Base-by-base conservation (phyloP, 257 asterid genomes). In the Pogostemon cablin region DNA sequence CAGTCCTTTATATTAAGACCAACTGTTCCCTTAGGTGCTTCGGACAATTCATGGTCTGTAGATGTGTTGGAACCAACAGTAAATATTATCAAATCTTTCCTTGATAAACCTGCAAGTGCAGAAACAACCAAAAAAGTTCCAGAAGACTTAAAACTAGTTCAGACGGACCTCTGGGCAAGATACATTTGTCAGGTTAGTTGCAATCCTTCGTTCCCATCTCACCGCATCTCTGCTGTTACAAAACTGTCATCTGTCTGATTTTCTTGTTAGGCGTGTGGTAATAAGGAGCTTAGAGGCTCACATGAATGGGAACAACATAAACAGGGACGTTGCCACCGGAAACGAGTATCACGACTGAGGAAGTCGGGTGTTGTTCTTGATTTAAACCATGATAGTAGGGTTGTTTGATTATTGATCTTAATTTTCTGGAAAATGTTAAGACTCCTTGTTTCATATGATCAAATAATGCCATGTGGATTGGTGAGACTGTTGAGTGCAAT, bases 281-380 rank as follows among this genome's bases (percentile, higher is more conserved):
- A 83, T 69, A 95, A 81, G 81, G 96, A 88, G 79, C 98, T 91
- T 58, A 68, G 99, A 79, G 99, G 98, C 9, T 77, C 73, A 48
- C 98, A 95, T 44, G 96, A 95, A 73, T 89, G 98, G 99, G 90
- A 91, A 58, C 90, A 95, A 67, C 99, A 91, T 64, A 79, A 63
- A 71, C 89, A 84, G 69, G 98, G 98, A 12, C 89, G 91, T 15
- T 15, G 75, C 69, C 99, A 95, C 76, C 88, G 96, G 7, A 95
- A 91, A 80, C 84, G 99, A 54, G 75, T 79, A 20, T 85, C 86
- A 11, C 72, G 83, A n/a, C 92, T 90, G 49, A 78, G 75, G 63
- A 92, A 75, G 72, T 72, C 79, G 5, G 84, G 81, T 7, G 52
- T 56, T 42, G 1, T 44, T 40, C 3, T 61, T 2, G 74, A 64